phyloP scores from a whole-genome alignment of 768 basidiomycete species.

The Boletus edulis region DNA sequence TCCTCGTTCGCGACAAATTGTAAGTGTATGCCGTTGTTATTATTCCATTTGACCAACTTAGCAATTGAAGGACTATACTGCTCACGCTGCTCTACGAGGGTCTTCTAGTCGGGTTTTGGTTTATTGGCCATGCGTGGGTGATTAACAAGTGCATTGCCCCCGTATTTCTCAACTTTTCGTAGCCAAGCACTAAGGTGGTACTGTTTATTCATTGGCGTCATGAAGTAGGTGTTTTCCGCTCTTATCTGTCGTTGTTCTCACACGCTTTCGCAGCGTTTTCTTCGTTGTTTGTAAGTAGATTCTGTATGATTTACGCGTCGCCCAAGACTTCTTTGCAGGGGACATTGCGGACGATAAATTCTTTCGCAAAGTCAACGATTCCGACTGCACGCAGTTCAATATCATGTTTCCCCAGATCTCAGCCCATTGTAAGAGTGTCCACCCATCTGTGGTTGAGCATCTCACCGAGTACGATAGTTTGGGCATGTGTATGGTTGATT shows the following conservation, averaged over 20 bases:
- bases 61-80: slow-evolving; percentile 66
- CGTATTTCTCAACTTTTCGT: slow-evolving; percentile 9
- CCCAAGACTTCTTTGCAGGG: slow-evolving; percentile 47
- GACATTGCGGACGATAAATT: slow-evolving; percentile 93
- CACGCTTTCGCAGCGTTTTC: slow-evolving; percentile 50
- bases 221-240: slow-evolving; percentile 58
- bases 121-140: slow-evolving; percentile 85
- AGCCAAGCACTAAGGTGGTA: slow-evolving; percentile 85
- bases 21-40: slow-evolving; percentile 37
- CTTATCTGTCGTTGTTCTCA: slow-evolving; percentile 9
- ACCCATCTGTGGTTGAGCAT: neutral
- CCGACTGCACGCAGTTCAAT: slow-evolving; percentile 87
- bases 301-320: neutral
- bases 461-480: slow-evolving; percentile 46
- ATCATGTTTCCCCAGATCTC: slow-evolving; percentile 68
- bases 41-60: slow-evolving; percentile 7
- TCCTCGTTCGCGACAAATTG: slow-evolving; percentile 89
- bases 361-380: slow-evolving; percentile 92
- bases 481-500: slow-evolving; percentile 83
- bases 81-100: slow-evolving; percentile 83
- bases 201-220: slow-evolving; percentile 76
- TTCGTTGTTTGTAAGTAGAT: slow-evolving; percentile 77
- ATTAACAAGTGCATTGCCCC: slow-evolving; percentile 1
- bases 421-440: slow-evolving; percentile 57
- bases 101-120: slow-evolving; percentile 91